Evolutionary conservation across 2,329 filamentous ascomycete species (phyloP), one percentile per base, ranked within the genome.

Genomic region (Grosmannia penicillata): DNA sequence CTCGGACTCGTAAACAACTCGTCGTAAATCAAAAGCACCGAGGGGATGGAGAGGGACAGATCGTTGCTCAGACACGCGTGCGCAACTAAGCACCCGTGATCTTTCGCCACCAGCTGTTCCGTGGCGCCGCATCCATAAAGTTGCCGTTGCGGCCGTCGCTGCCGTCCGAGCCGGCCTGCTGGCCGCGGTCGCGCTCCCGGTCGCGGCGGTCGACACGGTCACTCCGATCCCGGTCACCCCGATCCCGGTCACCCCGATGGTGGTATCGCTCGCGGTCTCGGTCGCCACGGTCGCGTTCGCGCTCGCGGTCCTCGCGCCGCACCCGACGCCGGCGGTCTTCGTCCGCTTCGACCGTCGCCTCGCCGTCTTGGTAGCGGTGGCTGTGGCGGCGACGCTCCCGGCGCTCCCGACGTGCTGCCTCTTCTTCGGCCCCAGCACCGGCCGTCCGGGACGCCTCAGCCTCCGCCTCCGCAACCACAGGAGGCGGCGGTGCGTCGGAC

Each of bases 51-150:
- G n/a, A n/a, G n/a, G n/a, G 17, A 19, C 30, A 22, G 18, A 32
- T 32, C 23, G 23, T 14, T 31, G 17, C 10, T 32, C 7, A 17
- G 18, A 11, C 18, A 4, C 10, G 18, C 10, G 4, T 8, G 4
- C n/a, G 11, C 25, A 9, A 25, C 26, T 28, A 36, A 4, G 24
- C 23, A 6, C 53, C 50, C 4, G 63, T 65, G 37, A 72, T 53
- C 58, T 72, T 73, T 56, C 59, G 69, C 71, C 71, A 75, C 70
- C 71, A 74, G 45, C 68, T 72, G 44, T 64, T 70, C 41, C 68
- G 59, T 17, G 68, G 68, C 11, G 66, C 59, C 10, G 57, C 45
- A 39, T 70, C 66, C 45, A 59, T 58, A 36, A 63, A 61, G 18
- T 57, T 56, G 32, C 53, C 56, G 33, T 60, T 58, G 21, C 61